A percentile compares a stretch with the other conserved stretches of the same genome.
These are phyloP conservation scores for Rubroboletus pulcherrimus DNA, from an alignment of 768 basidiomycete species.

Conservation along the genomic window DNA sequence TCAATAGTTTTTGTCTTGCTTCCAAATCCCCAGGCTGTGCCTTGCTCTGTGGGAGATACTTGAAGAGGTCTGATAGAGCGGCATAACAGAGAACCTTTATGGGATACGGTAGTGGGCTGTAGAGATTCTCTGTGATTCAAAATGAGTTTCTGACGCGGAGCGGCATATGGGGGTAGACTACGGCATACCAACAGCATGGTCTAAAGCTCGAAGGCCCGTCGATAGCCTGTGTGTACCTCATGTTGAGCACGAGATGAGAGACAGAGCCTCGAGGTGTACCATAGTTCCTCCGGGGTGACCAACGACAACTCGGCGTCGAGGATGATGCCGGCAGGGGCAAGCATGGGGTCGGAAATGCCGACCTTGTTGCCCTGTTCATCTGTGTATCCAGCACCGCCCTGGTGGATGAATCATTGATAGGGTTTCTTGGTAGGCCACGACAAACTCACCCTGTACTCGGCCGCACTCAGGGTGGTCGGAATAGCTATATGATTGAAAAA, in stretches of 20 bases:
- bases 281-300: conserved; percentile 68
- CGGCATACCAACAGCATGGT: conserved; percentile 68
- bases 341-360: conserved; percentile 45
- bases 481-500: conserved; percentile 69
- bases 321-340: conserved; percentile 71
- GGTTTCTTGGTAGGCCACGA: background rate
- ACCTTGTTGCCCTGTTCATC: conserved; percentile 67
- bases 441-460: conserved; percentile 60
- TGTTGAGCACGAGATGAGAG: conserved; percentile 8
- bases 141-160: background rate
- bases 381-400: conserved; percentile 70
- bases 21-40: conserved; percentile 52
- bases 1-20: conserved; percentile 62
- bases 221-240: conserved; percentile 52
- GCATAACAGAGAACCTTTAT: conserved; percentile 62
- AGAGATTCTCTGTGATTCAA: conserved; percentile 47
- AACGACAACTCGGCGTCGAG: conserved; percentile 74
- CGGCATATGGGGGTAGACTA: background rate
- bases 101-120: conserved; percentile 54
- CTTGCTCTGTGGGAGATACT: conserved; percentile 64
- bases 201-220: conserved; percentile 73
- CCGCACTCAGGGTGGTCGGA: conserved; percentile 78
- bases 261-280: conserved; percentile 38
- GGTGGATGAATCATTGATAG: conserved; percentile 1
- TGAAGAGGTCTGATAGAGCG: conserved; percentile 70